Evolutionary conservation across 768 basidiomycete genomes (phyloP), one percentile per base, ranked within the genome.

Genomic region (Pisolithus orientalis): DNA sequence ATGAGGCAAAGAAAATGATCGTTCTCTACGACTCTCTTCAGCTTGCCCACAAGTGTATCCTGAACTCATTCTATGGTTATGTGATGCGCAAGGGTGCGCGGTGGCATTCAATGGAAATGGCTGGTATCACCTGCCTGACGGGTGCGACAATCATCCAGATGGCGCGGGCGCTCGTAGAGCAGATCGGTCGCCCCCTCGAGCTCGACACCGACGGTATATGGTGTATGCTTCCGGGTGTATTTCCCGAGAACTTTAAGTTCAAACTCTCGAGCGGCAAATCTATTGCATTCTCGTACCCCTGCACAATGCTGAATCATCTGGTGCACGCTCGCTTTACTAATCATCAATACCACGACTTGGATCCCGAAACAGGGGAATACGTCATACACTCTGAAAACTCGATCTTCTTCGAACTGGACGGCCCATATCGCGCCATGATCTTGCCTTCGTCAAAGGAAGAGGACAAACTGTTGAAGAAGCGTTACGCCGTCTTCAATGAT

Each of bases 71-170:
- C 78, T 99, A 99, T 65, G 96, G 96, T 34, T 99, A 99, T 61
- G 95, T 99, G 66, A 98, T 98, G 96, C 84, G 96, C 39, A 98
- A 99, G 66, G 96, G 96, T 49, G 96, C 96, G 16, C 77, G 96
- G 29, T 99, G 96, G 96, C 94, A 97, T 68, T 98, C 95, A 28
- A 97, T 99, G 96, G 96, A 99, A 74, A 99, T 99, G 96, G 96
- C 96, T 1, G 96, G 96, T 6, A 97, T 99, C 56, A 98, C 96
- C 10, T 99, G 96, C 71, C 75, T 98, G 49, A 98, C 96, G 0
- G 96, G 96, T 39, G 94, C 96, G 17, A 90, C 83, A 6, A 98
- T 99, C 72, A 98, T 99, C 59, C 95, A 99, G 67, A 94, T 99
- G 92, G 95, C 96, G 13, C 83, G 96, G 37, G 87, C 94, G 53